Conservation (phyloP, 805 yeast genomes). For the Wickerhamiella sergipiensis region DNA sequence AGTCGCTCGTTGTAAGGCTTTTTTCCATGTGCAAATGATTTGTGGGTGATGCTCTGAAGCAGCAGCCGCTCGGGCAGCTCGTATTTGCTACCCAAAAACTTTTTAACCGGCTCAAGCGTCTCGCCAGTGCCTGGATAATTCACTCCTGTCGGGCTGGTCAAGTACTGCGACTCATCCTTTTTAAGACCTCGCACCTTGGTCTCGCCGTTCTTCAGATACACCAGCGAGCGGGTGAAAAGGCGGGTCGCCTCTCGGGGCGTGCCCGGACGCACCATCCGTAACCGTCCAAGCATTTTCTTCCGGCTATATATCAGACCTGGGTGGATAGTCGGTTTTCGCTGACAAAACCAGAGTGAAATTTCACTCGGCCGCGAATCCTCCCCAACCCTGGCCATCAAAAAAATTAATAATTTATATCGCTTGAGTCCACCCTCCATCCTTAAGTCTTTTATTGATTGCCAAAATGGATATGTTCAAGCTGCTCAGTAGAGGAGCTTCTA, state of each 20-base stretch:
- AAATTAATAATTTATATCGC: no score
- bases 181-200: conserved; percentile 12
- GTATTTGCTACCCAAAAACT: conserved; percentile 37
- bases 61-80: conserved; percentile 45
- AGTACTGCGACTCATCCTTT: conserved; percentile 22
- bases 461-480: conserved; percentile 65
- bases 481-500: conserved; percentile 70
- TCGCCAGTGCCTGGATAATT: conserved; percentile 40
- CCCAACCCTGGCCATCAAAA: neutral
- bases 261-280: neutral
- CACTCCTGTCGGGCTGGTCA: conserved; percentile 34
- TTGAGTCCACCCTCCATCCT: conserved; percentile 30
- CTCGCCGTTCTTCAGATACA: conserved; percentile 1
- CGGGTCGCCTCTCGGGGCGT: neutral
- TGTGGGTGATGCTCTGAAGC: conserved; percentile 79
- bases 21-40: conserved; percentile 84
- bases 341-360: neutral
- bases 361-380: neutral
- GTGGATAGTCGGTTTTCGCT: neutral
- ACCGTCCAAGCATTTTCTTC: neutral
- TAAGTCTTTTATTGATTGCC: conserved; percentile 31
- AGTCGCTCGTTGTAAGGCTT: conserved; percentile 83
- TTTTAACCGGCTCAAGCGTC: conserved; percentile 36
- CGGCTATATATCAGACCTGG: neutral
- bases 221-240: neutral